Evolutionary conservation across 192 early-diverging fungal genomes (phyloP).

Genomic region (Linnemannia hyalina): DNA sequence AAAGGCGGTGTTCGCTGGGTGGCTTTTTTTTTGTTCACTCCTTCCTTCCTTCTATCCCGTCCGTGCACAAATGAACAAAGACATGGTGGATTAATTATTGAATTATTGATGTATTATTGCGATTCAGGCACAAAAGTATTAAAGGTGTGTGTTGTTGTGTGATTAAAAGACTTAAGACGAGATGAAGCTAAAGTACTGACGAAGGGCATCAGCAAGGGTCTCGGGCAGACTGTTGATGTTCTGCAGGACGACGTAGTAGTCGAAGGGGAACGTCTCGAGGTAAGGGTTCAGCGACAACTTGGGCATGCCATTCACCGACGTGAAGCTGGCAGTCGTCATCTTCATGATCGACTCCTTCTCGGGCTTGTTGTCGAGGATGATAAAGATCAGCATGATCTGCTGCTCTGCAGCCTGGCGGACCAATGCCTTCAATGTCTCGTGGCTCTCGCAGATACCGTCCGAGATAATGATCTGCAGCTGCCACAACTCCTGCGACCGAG

Average conservation of each 20-base stretch:
- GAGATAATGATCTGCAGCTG: conserved; percentile 96
- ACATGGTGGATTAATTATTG: background rate
- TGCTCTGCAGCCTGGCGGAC: conserved; percentile 88
- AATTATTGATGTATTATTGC: background rate
- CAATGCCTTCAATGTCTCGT: conserved; percentile 83
- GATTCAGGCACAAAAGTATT: background rate
- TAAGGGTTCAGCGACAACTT: conserved; percentile 84
- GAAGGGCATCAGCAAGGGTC: conserved; percentile 91
- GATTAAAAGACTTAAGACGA: conserved; percentile 27
- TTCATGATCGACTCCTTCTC: conserved; percentile 90
- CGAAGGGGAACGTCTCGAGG: conserved; percentile 98
- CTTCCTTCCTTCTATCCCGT: background rate
- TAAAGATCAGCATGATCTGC: conserved; percentile 96
- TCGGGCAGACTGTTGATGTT: conserved; percentile 90
- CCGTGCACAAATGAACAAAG: background rate
- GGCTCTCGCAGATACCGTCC: conserved; percentile 97
- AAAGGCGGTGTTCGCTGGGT: background rate
- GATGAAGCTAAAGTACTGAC: conserved; percentile 96
- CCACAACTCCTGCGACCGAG: conserved; percentile 85
- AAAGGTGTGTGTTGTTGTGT: background rate
- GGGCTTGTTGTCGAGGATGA: conserved; percentile 90
- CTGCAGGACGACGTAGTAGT: conserved; percentile 94
- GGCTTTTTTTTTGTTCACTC: background rate
- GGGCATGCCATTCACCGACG: conserved; percentile 69
- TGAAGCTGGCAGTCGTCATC: conserved; percentile 91